Base-by-base conservation (phyloP, 768 basidiomycete genomes). In the Mrakia gelida region DNA sequence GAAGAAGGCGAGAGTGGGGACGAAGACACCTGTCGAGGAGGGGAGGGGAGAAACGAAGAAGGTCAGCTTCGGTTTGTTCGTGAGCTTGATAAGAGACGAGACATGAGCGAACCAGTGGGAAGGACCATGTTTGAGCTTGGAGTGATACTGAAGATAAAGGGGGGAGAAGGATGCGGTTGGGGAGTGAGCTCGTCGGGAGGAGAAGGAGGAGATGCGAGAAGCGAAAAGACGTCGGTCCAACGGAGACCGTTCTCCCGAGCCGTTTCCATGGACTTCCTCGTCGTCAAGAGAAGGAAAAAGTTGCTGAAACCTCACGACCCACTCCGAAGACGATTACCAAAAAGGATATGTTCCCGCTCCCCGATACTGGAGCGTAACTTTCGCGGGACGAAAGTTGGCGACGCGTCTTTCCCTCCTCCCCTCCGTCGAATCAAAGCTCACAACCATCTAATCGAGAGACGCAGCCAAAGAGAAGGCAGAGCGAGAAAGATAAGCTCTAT, bases 1-100 rank as follows among this genome's bases (percentile, higher is more conserved):
- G 56, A 77, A 77, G 76, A 77, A 77, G 3, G 23, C 15, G 54
- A 77, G 68, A 5, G 71, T 59, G 41, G 76, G 76, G 30, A 77
- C 76, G 56, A 71, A 72, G 32, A 77, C 62, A n/a, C 76, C 76
- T 77, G 56, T 65, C 26, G 9, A 28, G 5, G 26, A 8, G 26
- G 43, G 11, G 23, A 30, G 54, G 18, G 21, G 26, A n/a, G 62
- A n/a, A 65, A 30, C 7, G 16, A 28, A 65, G 45, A 15, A 45
- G 45, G 45, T 65, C 18, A 65, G 54, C 54, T 56, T 26, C 16
- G 23, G 3, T 6, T 15, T 7, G 10, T 8, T 23, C 23, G 21
- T n/a, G 23, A 21, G 23, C 26, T 9, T 23, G 8, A 15, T 8
- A n/a, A n/a, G 26, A 10, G 63, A 65, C 2, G 63, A 65, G 63